Conservation (phyloP, 2,329 filamentous ascomycete species). For the Ceratocystiopsis brevicomis region DNA sequence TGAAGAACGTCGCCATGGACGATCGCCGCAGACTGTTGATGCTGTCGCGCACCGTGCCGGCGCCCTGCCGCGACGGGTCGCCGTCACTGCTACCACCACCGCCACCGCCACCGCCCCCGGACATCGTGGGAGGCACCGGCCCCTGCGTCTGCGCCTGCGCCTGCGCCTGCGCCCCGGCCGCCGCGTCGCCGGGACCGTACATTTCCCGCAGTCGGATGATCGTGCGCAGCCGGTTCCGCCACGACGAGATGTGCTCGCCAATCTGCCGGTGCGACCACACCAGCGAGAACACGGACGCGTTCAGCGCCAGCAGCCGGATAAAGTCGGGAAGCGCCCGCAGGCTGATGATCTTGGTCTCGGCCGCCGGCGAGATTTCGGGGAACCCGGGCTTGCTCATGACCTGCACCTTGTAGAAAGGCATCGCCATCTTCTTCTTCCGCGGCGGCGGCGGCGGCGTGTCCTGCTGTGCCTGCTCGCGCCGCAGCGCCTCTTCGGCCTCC, state of each 20-base stretch:
- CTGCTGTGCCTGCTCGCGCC: background rate
- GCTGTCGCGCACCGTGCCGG: conserved; percentile 38
- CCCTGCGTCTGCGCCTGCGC: conserved; percentile 4
- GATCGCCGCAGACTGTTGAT: conserved; percentile 40
- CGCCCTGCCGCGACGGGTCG: conserved; percentile 6
- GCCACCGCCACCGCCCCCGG: background rate
- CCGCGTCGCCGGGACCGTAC: conserved; percentile 26
- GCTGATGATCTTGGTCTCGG: conserved; percentile 75
- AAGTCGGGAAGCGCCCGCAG: conserved; percentile 67
- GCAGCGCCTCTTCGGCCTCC: background rate
- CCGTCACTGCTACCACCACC: conserved; percentile 1
- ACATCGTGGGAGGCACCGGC: too few species aligned
- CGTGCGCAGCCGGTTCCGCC: conserved; percentile 70
- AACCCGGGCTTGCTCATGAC: conserved; percentile 78
- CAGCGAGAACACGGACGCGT: conserved; percentile 78
- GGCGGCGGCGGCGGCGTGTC: conserved; percentile 5
- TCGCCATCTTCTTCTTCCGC: background rate
- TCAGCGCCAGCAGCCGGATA: conserved; percentile 74
- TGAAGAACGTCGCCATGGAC: conserved; percentile 48
- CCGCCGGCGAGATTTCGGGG: conserved; percentile 77
- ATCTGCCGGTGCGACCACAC: conserved; percentile 70
- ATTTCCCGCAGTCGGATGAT: conserved; percentile 67
- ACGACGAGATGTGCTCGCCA: conserved; percentile 71
- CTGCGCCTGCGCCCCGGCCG: conserved; percentile 13
- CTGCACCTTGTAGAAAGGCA: conserved; percentile 67